Base-by-base conservation (phyloP, 495 filamentous ascomycete genomes). In the Penicillium roqueforti region DNA sequence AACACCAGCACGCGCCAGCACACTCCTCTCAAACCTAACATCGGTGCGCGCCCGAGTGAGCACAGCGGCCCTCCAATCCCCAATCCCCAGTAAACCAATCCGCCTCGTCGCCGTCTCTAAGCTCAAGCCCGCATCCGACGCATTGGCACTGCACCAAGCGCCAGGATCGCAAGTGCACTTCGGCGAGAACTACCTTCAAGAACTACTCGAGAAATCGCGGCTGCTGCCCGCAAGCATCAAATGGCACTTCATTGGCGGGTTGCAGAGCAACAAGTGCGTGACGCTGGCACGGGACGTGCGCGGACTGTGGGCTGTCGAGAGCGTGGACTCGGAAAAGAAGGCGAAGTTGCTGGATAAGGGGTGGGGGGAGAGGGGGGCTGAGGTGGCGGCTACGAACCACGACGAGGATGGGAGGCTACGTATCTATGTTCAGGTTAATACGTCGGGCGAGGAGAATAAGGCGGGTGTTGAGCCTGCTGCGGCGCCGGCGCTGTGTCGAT, bases 181-280 rank as follows among this genome's bases (percentile, higher is more conserved):
- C 69, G 93, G 93, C 57, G 93, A 98, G 72, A 98, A 98, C 75
- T 98, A 98, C 76, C 79, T 88, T 13, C 91, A 97, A 73, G 93
- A 98, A 66, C 84, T 98, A 38, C 74, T 81, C 45, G 83, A 92
- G 68, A 98, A 98, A 72, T 87, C 91, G 10, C 75, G 80, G 9
- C 61, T 91, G 18, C 81, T 97, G 5, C 93, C 93, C 0, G 83
- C 87, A 0, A 79, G 74, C 18, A 87, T 98, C 51, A 77, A 80
- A 49, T 98, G 93, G 93, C 93, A 98, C 65, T 96, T 97, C 68
- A 97, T 97, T 69, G 93, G 93, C 47, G 88, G 85, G 0, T 72
- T 98, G 36, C 91, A 97, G 68, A 86, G 74, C 69, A 95, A 93
- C 61, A 96, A 97, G 74, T 96, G 92, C 80, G 88, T 88, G 46